These are phyloP conservation scores for Alliaria petiolata DNA, from an alignment of 345 rosid genomes.

Conservation along the genomic window DNA sequence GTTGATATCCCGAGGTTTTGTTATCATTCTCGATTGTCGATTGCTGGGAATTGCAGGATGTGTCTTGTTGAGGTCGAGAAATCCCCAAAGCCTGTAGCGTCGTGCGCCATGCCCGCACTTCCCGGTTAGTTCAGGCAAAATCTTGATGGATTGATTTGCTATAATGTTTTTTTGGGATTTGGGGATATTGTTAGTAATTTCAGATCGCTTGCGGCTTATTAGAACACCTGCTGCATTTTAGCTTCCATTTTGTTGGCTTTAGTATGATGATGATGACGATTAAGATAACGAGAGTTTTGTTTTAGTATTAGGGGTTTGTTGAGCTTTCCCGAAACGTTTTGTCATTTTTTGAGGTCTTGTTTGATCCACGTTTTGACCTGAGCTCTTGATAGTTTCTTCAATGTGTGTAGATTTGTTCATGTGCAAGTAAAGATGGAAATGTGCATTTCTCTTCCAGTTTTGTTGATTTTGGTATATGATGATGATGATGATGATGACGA, in stretches of 20 bases:
- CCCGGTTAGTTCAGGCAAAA: conserved; percentile 52
- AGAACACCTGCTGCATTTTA: background rate
- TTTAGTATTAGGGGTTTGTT: background rate
- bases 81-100: conserved; percentile 98
- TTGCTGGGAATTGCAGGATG: conserved; percentile 99
- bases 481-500: too few relatives aligned
- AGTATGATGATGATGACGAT: background rate
- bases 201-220: background rate
- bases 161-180: too few relatives aligned
- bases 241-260: background rate
- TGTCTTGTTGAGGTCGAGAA: conserved; percentile 99
- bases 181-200: background rate
- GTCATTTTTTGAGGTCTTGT: background rate
- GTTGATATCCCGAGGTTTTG: conserved; percentile 99
- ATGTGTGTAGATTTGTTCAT: background rate
- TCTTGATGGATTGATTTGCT: background rate
- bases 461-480: too few relatives aligned
- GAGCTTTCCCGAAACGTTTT: background rate
- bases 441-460: too few relatives aligned
- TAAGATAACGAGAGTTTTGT: background rate
- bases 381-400: too few relatives aligned
- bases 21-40: conserved; percentile 86
- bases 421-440: background rate
- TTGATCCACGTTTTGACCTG: background rate
- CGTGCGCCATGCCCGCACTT: conserved; percentile 99